Evolutionary conservation across 2,329 filamentous ascomycete species (phyloP).

Genomic region (Biscogniauxia sp.): DNA sequence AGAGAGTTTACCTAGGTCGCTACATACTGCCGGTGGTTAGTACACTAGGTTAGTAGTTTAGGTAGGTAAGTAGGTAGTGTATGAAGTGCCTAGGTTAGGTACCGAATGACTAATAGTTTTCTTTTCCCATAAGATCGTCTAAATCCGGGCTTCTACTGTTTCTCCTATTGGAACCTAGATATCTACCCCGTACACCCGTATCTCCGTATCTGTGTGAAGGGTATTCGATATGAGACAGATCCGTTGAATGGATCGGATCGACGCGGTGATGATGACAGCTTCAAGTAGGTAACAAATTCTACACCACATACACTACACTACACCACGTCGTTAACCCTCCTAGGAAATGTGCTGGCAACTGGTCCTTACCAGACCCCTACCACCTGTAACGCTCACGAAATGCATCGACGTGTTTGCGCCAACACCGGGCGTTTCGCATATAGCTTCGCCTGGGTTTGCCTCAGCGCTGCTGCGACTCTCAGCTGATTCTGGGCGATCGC

Average conservation of each 20-base stretch:
- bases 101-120: no score
- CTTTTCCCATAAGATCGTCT: no score
- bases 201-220: neutral
- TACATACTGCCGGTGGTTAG: no score
- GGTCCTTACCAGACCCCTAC: neutral
- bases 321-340: neutral
- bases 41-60: no score
- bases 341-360: neutral
- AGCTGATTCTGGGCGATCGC: conserved; percentile 30
- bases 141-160: no score
- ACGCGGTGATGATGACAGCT: neutral
- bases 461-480: conserved; percentile 22
- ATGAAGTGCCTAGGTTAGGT: no score
- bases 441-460: conserved; percentile 23
- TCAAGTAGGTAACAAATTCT: neutral
- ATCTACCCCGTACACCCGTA: no score
- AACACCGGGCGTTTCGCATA: conserved; percentile 22
- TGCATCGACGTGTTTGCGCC: conserved; percentile 4
- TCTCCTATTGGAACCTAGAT: no score
- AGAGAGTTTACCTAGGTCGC: no score
- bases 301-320: no score
- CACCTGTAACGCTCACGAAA: conserved; percentile 5
- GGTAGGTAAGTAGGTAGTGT: no score
- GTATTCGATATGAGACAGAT: neutral
- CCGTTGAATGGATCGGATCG: neutral